Evolutionary conservation across 1,139 yeast genomes (phyloP).

Genomic region (Chernovozyma aurita): DNA sequence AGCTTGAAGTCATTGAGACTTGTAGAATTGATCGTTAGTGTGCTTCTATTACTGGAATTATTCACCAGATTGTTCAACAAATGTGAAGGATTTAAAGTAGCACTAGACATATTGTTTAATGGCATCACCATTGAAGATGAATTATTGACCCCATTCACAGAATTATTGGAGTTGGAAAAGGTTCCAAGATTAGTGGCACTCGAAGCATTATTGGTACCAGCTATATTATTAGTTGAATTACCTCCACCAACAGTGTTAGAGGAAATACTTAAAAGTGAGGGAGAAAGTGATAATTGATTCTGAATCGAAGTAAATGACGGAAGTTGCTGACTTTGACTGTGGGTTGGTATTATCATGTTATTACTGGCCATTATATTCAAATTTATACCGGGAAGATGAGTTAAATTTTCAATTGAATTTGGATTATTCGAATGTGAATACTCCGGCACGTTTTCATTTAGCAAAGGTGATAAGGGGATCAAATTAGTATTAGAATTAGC

Average conservation of each 20-base stretch:
- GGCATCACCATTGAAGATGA: conserved; percentile 7
- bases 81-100: conserved; percentile 25
- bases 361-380: conserved; percentile 13
- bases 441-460: conserved; percentile 31
- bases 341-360: conserved; percentile 20
- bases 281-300: conserved; percentile 26
- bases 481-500: conserved; percentile 15
- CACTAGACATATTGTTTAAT: conserved; percentile 8
- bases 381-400: conserved; percentile 12
- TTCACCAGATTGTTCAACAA: conserved; percentile 14
- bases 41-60: conserved; percentile 7
- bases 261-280: conserved; percentile 9
- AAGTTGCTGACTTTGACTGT: conserved; percentile 29
- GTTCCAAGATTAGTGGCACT: not conserved
- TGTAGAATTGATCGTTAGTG: not conserved
- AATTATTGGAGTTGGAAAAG: not conserved
- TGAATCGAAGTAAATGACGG: conserved; percentile 38
- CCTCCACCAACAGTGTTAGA: not conserved
- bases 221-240: not conserved
- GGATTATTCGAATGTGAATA: conserved; percentile 14
- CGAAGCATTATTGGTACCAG: not conserved
- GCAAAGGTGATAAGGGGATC: conserved; percentile 34
- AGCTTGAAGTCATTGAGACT: conserved; percentile 3
- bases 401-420: conserved; percentile 4
- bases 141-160: conserved; percentile 3